Base-by-base conservation (phyloP, 345 rosid species). In the Arabis alpina region DNA sequence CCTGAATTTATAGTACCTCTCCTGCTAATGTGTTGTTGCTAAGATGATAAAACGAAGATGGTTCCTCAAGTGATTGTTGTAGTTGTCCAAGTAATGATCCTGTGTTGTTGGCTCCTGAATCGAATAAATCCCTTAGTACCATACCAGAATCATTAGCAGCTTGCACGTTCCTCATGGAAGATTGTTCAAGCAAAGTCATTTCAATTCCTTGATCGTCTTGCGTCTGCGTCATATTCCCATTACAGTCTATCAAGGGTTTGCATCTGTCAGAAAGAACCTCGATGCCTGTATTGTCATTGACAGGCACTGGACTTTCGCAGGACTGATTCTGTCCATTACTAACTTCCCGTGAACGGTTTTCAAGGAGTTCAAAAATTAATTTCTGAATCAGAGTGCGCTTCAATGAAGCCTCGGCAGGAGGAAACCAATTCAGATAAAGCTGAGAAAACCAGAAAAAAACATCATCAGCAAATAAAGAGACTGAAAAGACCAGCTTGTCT, bases 391-490 rank as follows among this genome's bases (percentile, higher is more conserved):
- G 79, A 56, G 91, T 79, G 50, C 99, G 99, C 80, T 94, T 94
- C 66, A 91, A 82, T 55, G 95, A 94, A 43, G 93, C 99, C 75
- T 94, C 99, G 1, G 81, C 72, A 49, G 99, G 95, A 30, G 79
- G 95, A 74, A 94, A 94, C 99, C 99, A 94, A 67, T 85, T 82
- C 37, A 61, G 73, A 76, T 80, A 86, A 66, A 94, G 96, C 99
- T 94, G 93, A 43, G 72, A 37, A 74, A 61, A 49, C 27, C 53
- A 62, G 27, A 79, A 39, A 61, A 48, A 30, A 14, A 19, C 12
- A 59, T 34, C 23, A 78, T 62, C 55, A 72, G 51, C 66, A 27
- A 9, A 61, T 51, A 60, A 73, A 54, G 60, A 41, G 54, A 60
- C 25, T 68, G 70, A 27, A 7, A 58, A 15, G 60, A 13, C 42